These are phyloP conservation scores for Trichoderma virens DNA, from an alignment of 495 filamentous ascomycete genomes.

Conservation along the genomic window DNA sequence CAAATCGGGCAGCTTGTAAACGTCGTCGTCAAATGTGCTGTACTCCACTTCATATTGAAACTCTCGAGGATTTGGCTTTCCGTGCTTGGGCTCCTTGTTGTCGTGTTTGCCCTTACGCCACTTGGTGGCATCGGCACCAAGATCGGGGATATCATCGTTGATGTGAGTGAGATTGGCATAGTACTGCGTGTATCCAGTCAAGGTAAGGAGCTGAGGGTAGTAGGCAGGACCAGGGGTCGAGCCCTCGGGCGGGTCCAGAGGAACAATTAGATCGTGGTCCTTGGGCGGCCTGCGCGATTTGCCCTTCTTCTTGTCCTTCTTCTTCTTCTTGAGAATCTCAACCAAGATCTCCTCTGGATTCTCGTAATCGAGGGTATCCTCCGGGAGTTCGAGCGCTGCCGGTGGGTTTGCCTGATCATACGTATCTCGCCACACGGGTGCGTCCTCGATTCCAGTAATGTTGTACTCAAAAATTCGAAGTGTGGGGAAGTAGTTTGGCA, in stretches of 20 bases:
- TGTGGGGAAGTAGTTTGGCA: slow-evolving; percentile 90
- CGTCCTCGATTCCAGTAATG: slow-evolving; percentile 63
- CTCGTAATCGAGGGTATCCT: slow-evolving; percentile 19
- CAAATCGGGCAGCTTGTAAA: slow-evolving; percentile 72
- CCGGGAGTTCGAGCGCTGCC: neutral
- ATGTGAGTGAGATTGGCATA: slow-evolving; percentile 85
- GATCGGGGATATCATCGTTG: slow-evolving; percentile 53
- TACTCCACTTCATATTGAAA: slow-evolving; percentile 84
- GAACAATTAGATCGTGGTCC: slow-evolving; percentile 55
- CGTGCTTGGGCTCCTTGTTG: slow-evolving; percentile 42
- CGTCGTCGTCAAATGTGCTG: slow-evolving; percentile 63
- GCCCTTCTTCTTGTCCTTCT: slow-evolving; percentile 44
- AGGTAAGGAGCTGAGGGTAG: slow-evolving; percentile 70
- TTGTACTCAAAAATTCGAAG: slow-evolving; percentile 90
- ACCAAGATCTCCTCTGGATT: neutral
- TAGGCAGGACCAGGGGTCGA: slow-evolving; percentile 85
- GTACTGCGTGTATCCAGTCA: slow-evolving; percentile 79
- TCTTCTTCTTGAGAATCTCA: slow-evolving; percentile 16
- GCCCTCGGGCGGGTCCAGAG: slow-evolving; percentile 62
- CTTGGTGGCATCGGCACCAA: slow-evolving; percentile 16
- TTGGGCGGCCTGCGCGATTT: slow-evolving; percentile 48
- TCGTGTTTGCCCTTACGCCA: slow-evolving; percentile 50
- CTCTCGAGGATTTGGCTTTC: slow-evolving; percentile 46
- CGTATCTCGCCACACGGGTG: slow-evolving; percentile 35
- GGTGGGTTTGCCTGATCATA: slow-evolving; percentile 5